A percentile compares a stretch with the other conserved stretches of the same genome.
Evolutionary conservation across 2,329 filamentous ascomycete genomes (phyloP).

Genomic region (Parascedosporium putredinis): DNA sequence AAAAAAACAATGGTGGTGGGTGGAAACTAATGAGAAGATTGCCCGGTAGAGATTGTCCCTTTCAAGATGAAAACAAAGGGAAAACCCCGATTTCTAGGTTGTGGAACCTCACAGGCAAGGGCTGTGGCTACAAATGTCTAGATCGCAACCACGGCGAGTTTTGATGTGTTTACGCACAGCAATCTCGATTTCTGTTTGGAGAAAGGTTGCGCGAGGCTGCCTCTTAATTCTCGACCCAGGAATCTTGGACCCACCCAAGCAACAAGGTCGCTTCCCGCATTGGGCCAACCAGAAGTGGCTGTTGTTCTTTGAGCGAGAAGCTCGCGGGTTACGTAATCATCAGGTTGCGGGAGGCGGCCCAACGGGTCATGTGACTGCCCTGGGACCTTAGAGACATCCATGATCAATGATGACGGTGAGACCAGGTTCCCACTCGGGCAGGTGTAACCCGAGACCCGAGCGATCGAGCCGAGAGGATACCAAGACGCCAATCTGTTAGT

Average conservation of each 20-base stretch:
- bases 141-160: neutral
- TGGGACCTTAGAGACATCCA: too few species aligned
- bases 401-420: too few species aligned
- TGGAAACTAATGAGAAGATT: too few species aligned
- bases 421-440: neutral
- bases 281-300: neutral
- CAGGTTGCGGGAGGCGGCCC: too few species aligned
- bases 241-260: constrained; percentile 1
- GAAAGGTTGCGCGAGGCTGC: constrained; percentile 6
- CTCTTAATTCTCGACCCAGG: neutral
- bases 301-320: too few species aligned
- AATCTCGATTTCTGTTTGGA: constrained; percentile 6
- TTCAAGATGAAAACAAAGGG: too few species aligned
- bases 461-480: neutral
- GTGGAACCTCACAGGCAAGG: too few species aligned
- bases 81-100: too few species aligned
- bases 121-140: neutral
- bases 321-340: neutral
- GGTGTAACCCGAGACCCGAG: neutral
- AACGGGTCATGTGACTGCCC: neutral
- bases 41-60: too few species aligned
- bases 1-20: too few species aligned
- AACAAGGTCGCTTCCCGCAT: neutral
- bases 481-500: too few species aligned
- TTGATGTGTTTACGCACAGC: neutral